phyloP scores from a whole-genome alignment of 2,329 filamentous ascomycete genomes.

The Coniochaeta hoffmannii region DNA sequence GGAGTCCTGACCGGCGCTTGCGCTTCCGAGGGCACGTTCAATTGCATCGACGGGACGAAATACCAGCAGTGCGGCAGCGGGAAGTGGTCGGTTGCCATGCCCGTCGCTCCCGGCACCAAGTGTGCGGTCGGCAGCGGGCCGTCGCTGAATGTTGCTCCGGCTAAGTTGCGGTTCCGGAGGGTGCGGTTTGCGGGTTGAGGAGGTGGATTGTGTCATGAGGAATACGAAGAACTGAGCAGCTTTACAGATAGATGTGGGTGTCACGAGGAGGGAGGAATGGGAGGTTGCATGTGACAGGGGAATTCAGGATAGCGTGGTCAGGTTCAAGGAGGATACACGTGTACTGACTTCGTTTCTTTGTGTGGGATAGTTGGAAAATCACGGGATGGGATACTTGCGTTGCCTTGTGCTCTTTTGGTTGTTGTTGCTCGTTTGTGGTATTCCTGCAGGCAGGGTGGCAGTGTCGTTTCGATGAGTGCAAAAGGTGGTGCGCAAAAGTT shows the following conservation, averaged over 20 bases:
- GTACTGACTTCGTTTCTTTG: no score
- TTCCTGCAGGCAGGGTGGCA: no score
- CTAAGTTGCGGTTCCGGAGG: not conserved
- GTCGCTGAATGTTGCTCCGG: constrained; percentile 15
- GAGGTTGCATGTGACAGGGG: not conserved
- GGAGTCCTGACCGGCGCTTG: constrained; percentile 22
- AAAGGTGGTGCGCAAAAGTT: no score
- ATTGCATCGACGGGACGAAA: constrained; percentile 37
- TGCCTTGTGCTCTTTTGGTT: no score
- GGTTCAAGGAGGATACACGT: no score
- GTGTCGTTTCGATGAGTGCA: no score
- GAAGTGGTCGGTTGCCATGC: constrained; percentile 32
- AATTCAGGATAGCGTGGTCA: no score
- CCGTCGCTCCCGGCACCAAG: constrained; percentile 36
- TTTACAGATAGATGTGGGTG: no score
- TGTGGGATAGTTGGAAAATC: no score
- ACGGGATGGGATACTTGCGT: no score
- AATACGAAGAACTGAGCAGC: not conserved
- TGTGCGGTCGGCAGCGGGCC: constrained; percentile 30
- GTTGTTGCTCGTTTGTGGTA: no score
- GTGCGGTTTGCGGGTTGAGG: not conserved
- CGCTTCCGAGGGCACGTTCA: constrained; percentile 40
- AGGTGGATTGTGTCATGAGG: not conserved
- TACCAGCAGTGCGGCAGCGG: constrained; percentile 48
- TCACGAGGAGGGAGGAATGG: not conserved